Evolutionary conservation across 2,329 filamentous ascomycete species (phyloP), one percentile per base, ranked within the genome.

Genomic region (Tolypocladium cylindrosporum): DNA sequence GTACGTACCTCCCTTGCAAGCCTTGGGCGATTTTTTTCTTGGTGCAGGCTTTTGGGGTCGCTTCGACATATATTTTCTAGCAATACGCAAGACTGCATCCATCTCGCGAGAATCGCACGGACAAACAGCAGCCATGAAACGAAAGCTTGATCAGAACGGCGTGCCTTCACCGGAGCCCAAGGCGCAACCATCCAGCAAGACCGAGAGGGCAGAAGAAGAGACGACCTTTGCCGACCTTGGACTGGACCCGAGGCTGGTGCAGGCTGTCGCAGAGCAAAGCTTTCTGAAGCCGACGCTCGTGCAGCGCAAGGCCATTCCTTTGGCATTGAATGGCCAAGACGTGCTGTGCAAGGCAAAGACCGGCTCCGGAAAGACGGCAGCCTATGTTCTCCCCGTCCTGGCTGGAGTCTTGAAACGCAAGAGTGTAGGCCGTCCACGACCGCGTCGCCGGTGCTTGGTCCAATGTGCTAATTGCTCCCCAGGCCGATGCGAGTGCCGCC

Each of bases 291-390:
- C 94, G 16, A 97, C 94, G n/a, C 81, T 87, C 14, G 89, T 97
- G 1, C 94, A 99, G 74, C 82, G 85, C 48, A 87, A 88, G 72
- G 90, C 90, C 1, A 96, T 99, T 61, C 94, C 94, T 1, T 75
- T 97, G 42, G 91, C 90, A 27, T 78, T 97, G 21, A 85, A 91
- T 62, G 93, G 94, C 14, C 87, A 90, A 68, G 91, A 97, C 78
- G 86, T 99, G 54, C 79, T 97, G 43, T 92, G 91, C 57, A 91
- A 93, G 68, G 91, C 93, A 42, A 95, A 93, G 73, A 97, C 94
- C 6, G 94, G 94, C 14, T 96, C 92, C 4, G 94, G 94, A 64
- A 99, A 99, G 79, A 99, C 94, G 13, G 91, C 91, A n/a, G 93
- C 94, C 55, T 97, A 97, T 70, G 78, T 96, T 8, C 80, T 99